A percentile compares a stretch with the other conserved stretches of the same genome.
These are phyloP conservation scores for Leishmania guyanensis DNA, from an alignment of 208 protist genomes.

Conservation along the genomic window DNA sequence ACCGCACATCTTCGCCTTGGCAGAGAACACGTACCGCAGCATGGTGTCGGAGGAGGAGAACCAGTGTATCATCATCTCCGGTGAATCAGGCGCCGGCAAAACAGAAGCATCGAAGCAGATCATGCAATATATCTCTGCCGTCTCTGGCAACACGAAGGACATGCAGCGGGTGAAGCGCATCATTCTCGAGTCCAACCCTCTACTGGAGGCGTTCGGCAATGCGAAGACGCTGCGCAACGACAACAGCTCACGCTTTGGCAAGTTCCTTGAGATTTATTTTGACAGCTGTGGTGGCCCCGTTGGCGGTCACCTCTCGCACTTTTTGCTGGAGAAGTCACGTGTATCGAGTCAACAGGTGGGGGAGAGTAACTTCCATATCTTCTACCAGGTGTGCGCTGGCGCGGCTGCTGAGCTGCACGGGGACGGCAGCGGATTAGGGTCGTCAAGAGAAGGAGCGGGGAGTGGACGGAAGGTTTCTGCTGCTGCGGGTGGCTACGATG, in stretches of 20 bases:
- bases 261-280: conserved; percentile 94
- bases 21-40: conserved; percentile 93
- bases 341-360: conserved; percentile 80
- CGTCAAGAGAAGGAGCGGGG: background rate
- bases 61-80: conserved; percentile 97
- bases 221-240: conserved; percentile 93
- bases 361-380: conserved; percentile 97
- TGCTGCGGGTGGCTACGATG: background rate
- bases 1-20: conserved; percentile 95
- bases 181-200: conserved; percentile 92
- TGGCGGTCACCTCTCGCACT: conserved; percentile 88
- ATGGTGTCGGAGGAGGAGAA: conserved; percentile 93
- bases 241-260: conserved; percentile 94
- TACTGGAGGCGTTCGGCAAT: conserved; percentile 94
- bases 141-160: conserved; percentile 79
- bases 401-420: conserved; percentile 23
- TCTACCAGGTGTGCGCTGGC: conserved; percentile 92
- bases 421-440: background rate
- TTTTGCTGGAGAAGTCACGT: conserved; percentile 92
- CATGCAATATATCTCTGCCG: conserved; percentile 94
- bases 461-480: background rate
- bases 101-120: conserved; percentile 97
- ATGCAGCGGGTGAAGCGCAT: conserved; percentile 92
- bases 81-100: conserved; percentile 97
- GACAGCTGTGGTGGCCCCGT: conserved; percentile 74